Percentiles rank a stretch among this genome's conserved stretches.
These are phyloP conservation scores for Gomphus bonarii DNA, from an alignment of 1,284 basidiomycete genomes.

Conservation along the genomic window DNA sequence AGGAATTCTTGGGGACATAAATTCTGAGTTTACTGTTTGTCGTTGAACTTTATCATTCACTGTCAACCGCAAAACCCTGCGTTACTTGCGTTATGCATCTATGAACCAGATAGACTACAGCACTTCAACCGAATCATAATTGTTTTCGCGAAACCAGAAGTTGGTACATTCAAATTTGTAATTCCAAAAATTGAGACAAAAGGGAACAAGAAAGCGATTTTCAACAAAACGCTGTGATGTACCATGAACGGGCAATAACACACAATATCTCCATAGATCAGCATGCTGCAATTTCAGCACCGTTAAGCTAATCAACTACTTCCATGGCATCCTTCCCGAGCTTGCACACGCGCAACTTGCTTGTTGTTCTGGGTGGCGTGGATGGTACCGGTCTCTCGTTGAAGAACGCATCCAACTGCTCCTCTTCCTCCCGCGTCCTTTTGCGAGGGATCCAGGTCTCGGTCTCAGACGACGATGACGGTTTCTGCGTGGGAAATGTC, in stretches of 20 bases:
- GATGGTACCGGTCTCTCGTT: not conserved
- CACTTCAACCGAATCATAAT: too few relatives aligned
- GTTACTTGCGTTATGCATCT: too few relatives aligned
- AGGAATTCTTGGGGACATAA: too few relatives aligned
- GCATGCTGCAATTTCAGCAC: not conserved
- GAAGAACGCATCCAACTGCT: not conserved
- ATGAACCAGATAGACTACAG: too few relatives aligned
- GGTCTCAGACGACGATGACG: not conserved
- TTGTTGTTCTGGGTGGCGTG: not conserved
- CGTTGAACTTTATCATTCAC: too few relatives aligned
- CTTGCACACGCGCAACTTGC: conserved; percentile 1
- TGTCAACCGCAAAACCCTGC: too few relatives aligned
- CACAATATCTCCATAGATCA: not conserved
- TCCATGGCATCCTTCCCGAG: conserved; percentile 1
- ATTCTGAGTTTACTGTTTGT: too few relatives aligned
- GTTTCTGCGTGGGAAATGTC: not conserved
- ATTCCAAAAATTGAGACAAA: too few relatives aligned
- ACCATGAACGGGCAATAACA: not conserved
- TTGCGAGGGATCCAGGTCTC: conserved; percentile 4
- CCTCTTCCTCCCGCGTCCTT: conserved; percentile 5
- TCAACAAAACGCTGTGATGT: not conserved
- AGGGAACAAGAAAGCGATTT: not conserved
- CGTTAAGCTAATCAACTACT: conserved; percentile 1
- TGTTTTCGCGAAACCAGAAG: too few relatives aligned
- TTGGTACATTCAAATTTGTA: too few relatives aligned